A percentile compares a stretch with the other conserved stretches of the same genome.
Conservation (phyloP, 1,284 basidiomycete species). For the Rhizoctonia solani region DNA sequence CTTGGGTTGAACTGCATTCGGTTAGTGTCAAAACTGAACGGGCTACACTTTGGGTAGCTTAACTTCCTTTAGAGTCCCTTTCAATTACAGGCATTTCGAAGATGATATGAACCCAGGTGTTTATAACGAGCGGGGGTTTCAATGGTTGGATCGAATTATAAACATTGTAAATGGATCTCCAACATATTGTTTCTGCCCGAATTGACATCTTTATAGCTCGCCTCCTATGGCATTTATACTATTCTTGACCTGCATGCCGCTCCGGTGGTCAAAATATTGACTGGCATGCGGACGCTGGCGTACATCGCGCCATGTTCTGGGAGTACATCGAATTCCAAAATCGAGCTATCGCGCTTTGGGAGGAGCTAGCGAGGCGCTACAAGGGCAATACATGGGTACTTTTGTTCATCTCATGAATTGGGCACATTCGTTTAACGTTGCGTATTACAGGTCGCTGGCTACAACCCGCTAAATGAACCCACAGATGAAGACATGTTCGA, state of each 20-base stretch:
- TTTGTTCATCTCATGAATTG: slow-evolving; percentile 27
- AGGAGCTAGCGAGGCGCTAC: slow-evolving; percentile 48
- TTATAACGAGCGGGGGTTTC: slow-evolving; percentile 56
- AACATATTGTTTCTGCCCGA: not conserved
- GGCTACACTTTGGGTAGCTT: not conserved
- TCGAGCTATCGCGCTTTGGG: slow-evolving; percentile 49
- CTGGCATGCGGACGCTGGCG: slow-evolving; percentile 41
- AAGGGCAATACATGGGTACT: slow-evolving; percentile 51
- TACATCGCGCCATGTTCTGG: slow-evolving; percentile 47
- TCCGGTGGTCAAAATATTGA: slow-evolving; percentile 42
- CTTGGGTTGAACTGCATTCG: slow-evolving; percentile 48
- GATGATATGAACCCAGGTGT: slow-evolving; percentile 63
- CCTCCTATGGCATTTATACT: slow-evolving; percentile 58
- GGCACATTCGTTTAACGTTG: not conserved
- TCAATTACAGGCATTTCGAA: slow-evolving; percentile 72
- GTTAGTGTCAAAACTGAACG: slow-evolving; percentile 2
- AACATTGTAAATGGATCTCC: slow-evolving; percentile 46
- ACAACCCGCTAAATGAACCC: slow-evolving; percentile 71
- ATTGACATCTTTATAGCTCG: slow-evolving; percentile 47
- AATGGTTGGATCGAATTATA: slow-evolving; percentile 64
- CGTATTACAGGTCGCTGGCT: slow-evolving; percentile 40
- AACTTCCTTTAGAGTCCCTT: slow-evolving; percentile 48
- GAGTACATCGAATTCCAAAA: slow-evolving; percentile 53
- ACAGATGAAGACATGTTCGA: slow-evolving; percentile 60
- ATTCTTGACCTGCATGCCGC: slow-evolving; percentile 61